A percentile compares a stretch with the other conserved stretches of the same genome.
Conservation (phyloP, 139 green algal genomes). For the Micractinium sp. region DNA sequence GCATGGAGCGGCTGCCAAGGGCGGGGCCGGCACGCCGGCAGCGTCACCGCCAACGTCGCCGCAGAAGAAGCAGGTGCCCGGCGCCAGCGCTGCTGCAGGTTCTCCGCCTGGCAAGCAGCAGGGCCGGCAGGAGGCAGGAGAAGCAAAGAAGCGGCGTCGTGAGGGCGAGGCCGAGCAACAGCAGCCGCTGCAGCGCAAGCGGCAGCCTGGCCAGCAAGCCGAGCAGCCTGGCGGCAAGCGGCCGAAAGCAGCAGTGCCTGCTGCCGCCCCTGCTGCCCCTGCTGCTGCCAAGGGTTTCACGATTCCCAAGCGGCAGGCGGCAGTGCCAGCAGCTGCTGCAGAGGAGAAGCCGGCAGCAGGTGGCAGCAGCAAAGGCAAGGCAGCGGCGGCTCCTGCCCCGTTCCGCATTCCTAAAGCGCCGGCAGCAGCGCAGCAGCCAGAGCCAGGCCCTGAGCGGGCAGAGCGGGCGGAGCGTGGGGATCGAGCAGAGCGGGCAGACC, state of each 20-base stretch:
- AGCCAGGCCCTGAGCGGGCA: background rate
- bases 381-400: background rate
- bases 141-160: background rate
- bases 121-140: background rate
- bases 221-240: background rate
- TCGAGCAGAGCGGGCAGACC: background rate
- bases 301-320: slow-evolving; percentile 6
- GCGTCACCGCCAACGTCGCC: background rate
- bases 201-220: background rate
- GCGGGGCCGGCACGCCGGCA: background rate
- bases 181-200: background rate
- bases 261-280: background rate
- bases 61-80: background rate
- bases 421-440: background rate
- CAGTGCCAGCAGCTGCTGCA: background rate
- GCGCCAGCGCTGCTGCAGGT: background rate
- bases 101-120: background rate
- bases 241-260: background rate
- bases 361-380: background rate
- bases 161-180: background rate
- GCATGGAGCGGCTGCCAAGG: background rate
- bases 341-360: background rate
- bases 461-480: too few species aligned
- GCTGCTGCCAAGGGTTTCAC: slow-evolving; percentile 8
- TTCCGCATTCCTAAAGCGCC: slow-evolving; percentile 21